Base-by-base conservation (phyloP, 805 yeast species). In the Yarrowia sp. region DNA sequence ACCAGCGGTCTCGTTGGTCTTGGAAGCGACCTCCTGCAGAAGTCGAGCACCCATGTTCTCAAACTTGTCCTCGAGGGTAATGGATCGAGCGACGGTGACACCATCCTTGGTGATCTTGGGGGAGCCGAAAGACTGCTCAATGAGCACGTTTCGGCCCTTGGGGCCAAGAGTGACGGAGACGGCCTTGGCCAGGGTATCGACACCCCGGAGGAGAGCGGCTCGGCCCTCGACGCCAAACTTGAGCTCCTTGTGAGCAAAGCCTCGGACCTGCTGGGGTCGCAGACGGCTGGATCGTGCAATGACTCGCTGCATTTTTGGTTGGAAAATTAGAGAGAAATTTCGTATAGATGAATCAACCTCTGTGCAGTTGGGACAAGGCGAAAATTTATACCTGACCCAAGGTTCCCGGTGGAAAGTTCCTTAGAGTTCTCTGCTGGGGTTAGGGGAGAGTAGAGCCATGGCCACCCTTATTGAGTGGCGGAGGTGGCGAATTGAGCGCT, bases 81-180 rank as follows among this genome's bases (percentile, higher is more conserved):
- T 85, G 64, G 96, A 86, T 74, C 83, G 85, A 67, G 99, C 99
- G 67, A 93, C 98, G 52, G 98, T 91, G 62, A 92, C 98, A 84
- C 99, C 99, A 77, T 93, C 99, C 81, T 93, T 93, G 79, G 99
- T 93, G 83, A 93, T 93, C 82, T 93, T 93, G 72, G 99, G 99
- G 62, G 96, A 85, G 70, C 97, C 98, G 71, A 90, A 95, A 68
- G 90, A 88, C 81, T 95, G 99, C 81, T 93, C 98, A 75, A 95
- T 92, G 71, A 93, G 83, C 40, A 92, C 99, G 73, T 92, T 93
- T 79, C 99, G 88, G 74, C 99, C 99, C 78, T 92, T 92, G 72
- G 99, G 99, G 62, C 99, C 99, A 67, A 93, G 82, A 40, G 99
- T 95, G 62, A 96, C 96, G 38, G 96, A 87, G 58, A 93, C 99